These are phyloP conservation scores for Teunomyces barrocoloradensis DNA, from an alignment of 805 yeast species.

Conservation along the genomic window DNA sequence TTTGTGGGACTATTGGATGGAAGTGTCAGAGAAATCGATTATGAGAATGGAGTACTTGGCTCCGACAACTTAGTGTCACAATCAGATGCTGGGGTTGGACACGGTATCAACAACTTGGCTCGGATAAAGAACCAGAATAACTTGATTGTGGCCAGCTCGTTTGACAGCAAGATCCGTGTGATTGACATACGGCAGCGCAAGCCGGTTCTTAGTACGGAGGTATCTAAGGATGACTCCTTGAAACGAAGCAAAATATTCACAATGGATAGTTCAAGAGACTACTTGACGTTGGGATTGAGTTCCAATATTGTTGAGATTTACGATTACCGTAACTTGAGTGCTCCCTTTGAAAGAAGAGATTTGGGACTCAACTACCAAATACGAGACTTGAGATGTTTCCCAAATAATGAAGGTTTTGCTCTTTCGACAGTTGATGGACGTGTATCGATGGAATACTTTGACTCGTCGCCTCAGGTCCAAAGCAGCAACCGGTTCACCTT, in stretches of 20 bases:
- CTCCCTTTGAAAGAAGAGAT: constrained; percentile 52
- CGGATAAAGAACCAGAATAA: constrained; percentile 6
- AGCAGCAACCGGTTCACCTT: constrained; percentile 64
- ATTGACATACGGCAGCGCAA: constrained; percentile 38
- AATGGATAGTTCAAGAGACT: constrained; percentile 52
- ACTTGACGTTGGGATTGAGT: constrained; percentile 53
- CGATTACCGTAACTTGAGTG: constrained; percentile 47
- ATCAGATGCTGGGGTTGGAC: constrained; percentile 1
- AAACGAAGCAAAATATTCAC: constrained; percentile 50
- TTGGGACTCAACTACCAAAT: constrained; percentile 69
- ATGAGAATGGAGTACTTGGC: constrained; percentile 28
- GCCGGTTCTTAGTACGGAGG: constrained; percentile 9
- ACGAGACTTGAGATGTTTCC: constrained; percentile 52
- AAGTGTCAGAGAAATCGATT: constrained; percentile 48
- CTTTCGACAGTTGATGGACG: constrained; percentile 79
- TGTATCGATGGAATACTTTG: constrained; percentile 69
- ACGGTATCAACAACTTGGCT: constrained; percentile 18
- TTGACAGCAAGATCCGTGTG: constrained; percentile 54
- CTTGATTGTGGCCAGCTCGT: constrained; percentile 51
- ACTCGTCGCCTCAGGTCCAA: constrained; percentile 42
- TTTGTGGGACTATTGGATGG: constrained; percentile 57
- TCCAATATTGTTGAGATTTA: constrained; percentile 54
- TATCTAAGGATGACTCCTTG: constrained; percentile 15
- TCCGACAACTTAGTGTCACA: not conserved
- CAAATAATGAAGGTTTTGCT: constrained; percentile 56